Base-by-base conservation (phyloP, 208 protist genomes). In the Trypanosoma avium region DNA sequence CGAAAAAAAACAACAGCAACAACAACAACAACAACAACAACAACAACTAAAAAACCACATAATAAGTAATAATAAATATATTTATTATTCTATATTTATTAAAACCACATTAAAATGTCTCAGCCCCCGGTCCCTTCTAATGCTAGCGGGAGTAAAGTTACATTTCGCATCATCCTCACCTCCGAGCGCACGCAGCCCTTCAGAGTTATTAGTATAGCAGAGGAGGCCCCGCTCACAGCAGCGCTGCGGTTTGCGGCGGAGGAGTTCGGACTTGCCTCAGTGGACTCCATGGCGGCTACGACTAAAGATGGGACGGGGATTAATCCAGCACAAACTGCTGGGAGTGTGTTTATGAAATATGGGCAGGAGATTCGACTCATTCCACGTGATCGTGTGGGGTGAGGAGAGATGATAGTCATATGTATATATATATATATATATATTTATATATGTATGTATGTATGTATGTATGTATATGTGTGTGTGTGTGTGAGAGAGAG, bases 251-350 rank as follows among this genome's bases (percentile, higher is more conserved):
- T 96, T 61, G 95, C 94, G 10, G 95, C 96, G 2, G 92, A 98
- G 77, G 90, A 98, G 79, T 94, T 97, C 24, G 79, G 84, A 46
- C 84, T 90, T 59, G 69, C 82, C 17, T 86, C 75, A 0, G 82
- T 88, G 13, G 84, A 93, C 66, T 90, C 79, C 32, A 93, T 93
- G 85, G 84, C 85, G 4, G 84, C 84, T 36, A 95, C 84, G 27
- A 92, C 86, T 38, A 93, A 93, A 73, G 96, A 98, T 67, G 97
- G 97, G 56, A 96, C 96, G 0, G 97, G 97, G 33, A 97, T 99
- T 63, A 98, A 98, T 73, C 97, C 97, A 1, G 70, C 89, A 40
- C 94, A 98, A 70, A 97, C 82, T 13, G 83, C 94, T 15, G 95
- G 95, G 30, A 92, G 78, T 55, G 92, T 98, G 30, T 98, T 97